Evolutionary conservation across 2,329 filamentous ascomycete genomes (phyloP).

Genomic region (Colletotrichum musae): DNA sequence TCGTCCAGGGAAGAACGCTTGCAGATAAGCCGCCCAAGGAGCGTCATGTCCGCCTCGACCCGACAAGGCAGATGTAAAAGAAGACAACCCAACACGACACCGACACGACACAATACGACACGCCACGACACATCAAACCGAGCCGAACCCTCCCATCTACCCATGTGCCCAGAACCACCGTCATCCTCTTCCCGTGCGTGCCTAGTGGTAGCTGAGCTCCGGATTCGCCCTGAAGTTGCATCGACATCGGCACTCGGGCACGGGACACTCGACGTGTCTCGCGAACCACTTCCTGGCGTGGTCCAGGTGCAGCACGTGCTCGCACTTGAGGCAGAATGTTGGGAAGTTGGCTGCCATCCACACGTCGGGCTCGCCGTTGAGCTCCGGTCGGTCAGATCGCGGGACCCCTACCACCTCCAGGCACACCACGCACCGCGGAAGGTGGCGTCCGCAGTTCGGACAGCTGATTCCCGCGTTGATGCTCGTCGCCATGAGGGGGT

Average conservation of each 20-base stretch:
- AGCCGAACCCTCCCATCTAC: background rate
- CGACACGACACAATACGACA: too few species aligned
- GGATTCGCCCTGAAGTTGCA: conserved; percentile 75
- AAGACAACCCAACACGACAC: too few species aligned
- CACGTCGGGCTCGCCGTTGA: conserved; percentile 61
- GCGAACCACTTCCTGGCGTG: conserved; percentile 78
- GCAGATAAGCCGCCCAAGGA: conserved; percentile 22
- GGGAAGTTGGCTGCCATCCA: conserved; percentile 71
- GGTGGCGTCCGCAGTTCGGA: conserved; percentile 75
- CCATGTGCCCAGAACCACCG: background rate
- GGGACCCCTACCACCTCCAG: conserved; percentile 76
- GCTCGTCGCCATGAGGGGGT: conserved; percentile 70
- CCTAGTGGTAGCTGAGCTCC: conserved; percentile 67
- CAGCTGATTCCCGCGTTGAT: conserved; percentile 75
- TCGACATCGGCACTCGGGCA: conserved; percentile 77
- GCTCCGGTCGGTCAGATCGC: conserved; percentile 71
- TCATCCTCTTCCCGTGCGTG: background rate
- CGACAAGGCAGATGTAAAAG: background rate
- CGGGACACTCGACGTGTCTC: conserved; percentile 75
- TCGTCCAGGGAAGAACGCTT: conserved; percentile 1
- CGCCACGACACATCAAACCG: too few species aligned
- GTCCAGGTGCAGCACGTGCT: conserved; percentile 77
- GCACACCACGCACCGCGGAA: conserved; percentile 78
- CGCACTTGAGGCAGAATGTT: conserved; percentile 78
- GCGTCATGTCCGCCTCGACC: conserved; percentile 3